Base-by-base conservation (phyloP, 2,329 filamentous ascomycete genomes). In the Neoscytalidium dimidiatum region DNA sequence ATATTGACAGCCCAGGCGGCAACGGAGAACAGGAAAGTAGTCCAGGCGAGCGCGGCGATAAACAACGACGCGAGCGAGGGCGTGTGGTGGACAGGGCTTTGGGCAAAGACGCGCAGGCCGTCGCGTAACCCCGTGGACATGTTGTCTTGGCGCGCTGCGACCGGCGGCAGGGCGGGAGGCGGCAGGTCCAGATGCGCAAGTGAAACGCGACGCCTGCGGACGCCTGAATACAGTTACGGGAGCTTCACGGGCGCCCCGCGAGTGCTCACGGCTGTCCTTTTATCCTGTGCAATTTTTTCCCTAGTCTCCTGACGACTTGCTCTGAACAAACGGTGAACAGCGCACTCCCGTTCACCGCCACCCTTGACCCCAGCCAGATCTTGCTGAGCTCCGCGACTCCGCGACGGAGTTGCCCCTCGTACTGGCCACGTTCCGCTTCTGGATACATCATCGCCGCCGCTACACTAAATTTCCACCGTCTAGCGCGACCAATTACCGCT, bases 401-500 rank as follows among this genome's bases (percentile, higher is more conserved):
- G 48, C 58, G 13, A 26, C 58, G 44, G 58, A 21, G 41, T 51
- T 62, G 26, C 56, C 28, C 56, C 56, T 44, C 64, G 56, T 53
- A 62, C 46, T 60, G 64, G 64, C 64, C 62, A 62, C 56, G 56
- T 65, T 62, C 66, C 58, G 52, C 62, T 65, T 53, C 46, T 52
- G 53, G 53, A 53, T 48, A 52, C 57, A 62, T 62, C 57, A 62
- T 62, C 53, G 46, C 64, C 51, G 52, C 14, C 19, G 41, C 41
- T 31, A 33, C 63, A 43, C 53, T 41, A 60, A 26, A 44, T 61
- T 57, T 23, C 48, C 35, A 28, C 44, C 58, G 29, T 9, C 26
- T 51, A 35, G 17, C 44, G 44, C 19, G 9, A 44, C 46, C 51
- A 33, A 64, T 26, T 38, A 56, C 28, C 49, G 44, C 43, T 71